Evolutionary conservation across 164 flowering plant species (phyloP), one percentile per base, ranked within the genome.

Genomic region (Hamamelis virginiana): DNA sequence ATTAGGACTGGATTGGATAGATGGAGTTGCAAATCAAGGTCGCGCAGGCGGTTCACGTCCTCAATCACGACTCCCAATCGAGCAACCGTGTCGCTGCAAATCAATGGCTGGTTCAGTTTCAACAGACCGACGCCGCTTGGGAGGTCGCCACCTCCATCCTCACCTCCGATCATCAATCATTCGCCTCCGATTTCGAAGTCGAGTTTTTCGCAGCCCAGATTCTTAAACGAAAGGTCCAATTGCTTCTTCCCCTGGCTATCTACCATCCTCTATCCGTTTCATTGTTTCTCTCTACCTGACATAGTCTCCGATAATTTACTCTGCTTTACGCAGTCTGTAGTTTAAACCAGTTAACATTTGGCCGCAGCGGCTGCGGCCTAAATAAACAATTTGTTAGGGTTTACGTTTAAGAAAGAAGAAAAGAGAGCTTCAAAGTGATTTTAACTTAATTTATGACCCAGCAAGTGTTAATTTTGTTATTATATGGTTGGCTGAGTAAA

Each of bases 101-200:
- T 76, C 98, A 94, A 74, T 94, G 98, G 97, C 87, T 92, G n/a
- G 94, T 94, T 25, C 96, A 90, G 71, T 91, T 94, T 62, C 98
- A 94, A 78, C 92, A 94, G 63, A 85, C 89, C 67, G 84, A 87
- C 56, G 86, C 90, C 14, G 98, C 94, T 51, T 94, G 98, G 97
- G 90, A 91, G 65, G 88, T 91, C 43, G 88, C 97, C 72, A 87
- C 91, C 6, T 83, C 92, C 47, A 81, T 94, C n/a, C 96, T 94
- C 78, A 84, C 92, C 61, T 80, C 91, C 72, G 75, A 74, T 72
- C 83, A 68, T 8, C 59, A 59, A 14, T 55, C 78, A 10, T 68
- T 72, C 58, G 26, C 65, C 72, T 46, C 85, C 64, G 77, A 78
- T 71, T 85, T 84, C 72, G 96, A 94, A 71, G 81, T 91, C 72